Conservation (phyloP, 202 grass and related monocot species). For the Elaeis oleifera region DNA sequence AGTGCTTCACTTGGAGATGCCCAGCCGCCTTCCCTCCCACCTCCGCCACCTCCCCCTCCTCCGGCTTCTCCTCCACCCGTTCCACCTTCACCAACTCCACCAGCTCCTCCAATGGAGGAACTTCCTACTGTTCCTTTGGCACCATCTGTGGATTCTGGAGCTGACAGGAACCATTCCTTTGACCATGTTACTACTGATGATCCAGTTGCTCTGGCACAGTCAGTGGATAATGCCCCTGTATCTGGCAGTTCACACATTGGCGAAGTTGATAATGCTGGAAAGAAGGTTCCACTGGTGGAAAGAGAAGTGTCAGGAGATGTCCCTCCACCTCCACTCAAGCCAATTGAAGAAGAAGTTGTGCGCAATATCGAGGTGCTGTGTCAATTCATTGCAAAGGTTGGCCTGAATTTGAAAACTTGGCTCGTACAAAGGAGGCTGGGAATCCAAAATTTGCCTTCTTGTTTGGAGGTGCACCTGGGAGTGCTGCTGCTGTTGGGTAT, state of each 20-base stretch:
- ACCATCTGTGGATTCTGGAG: not conserved
- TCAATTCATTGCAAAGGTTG: constrained; percentile 8
- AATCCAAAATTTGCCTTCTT: constrained; percentile 20
- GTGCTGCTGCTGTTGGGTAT: constrained; percentile 16
- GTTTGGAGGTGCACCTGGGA: constrained; percentile 21
- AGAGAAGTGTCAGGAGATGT: constrained; percentile 2
- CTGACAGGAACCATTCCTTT: not conserved
- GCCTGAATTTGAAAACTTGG: constrained; percentile 12
- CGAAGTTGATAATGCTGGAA: constrained; percentile 9
- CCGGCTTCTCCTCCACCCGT: constrained; percentile 4
- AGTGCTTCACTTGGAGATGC: not conserved
- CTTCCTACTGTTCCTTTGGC: no score
- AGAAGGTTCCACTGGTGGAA: not conserved
- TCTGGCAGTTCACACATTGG: not conserved
- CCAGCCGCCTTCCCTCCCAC: not conserved
- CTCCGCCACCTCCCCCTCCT: not conserved
- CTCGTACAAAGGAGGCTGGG: constrained; percentile 16
- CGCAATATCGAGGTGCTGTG: constrained; percentile 18
- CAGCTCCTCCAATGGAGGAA: not conserved
- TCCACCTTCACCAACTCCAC: constrained; percentile 10
- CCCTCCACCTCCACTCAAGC: constrained; percentile 24
- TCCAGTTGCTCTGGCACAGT: not conserved
- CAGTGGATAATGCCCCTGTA: not conserved
- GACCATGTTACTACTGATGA: not conserved
- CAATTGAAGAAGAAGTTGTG: constrained; percentile 23